Conservation (phyloP, 2,329 filamentous ascomycete species). For the Sarocladium kiliense region DNA sequence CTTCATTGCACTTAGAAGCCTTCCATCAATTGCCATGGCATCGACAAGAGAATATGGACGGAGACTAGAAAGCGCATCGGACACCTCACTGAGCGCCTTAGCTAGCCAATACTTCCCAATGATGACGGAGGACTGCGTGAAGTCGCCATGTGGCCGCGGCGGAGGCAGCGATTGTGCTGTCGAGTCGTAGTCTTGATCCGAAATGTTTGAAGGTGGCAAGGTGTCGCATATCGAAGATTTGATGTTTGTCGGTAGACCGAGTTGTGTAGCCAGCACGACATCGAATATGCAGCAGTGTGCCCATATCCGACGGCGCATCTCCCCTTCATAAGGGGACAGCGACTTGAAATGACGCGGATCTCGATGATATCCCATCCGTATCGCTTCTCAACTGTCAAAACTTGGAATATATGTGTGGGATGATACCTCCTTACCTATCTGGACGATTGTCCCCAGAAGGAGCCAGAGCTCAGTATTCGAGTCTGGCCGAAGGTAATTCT, state of each 20-base stretch:
- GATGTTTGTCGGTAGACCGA: slow-evolving; percentile 40
- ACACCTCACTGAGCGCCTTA: not conserved
- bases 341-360: slow-evolving; percentile 35
- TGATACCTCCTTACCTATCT: slow-evolving; percentile 8
- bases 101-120: slow-evolving; percentile 20
- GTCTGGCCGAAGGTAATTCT: slow-evolving; percentile 23
- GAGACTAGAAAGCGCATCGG: not conserved
- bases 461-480: slow-evolving; percentile 28
- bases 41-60: not conserved
- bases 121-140: slow-evolving; percentile 20
- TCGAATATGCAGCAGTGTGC: slow-evolving; percentile 34
- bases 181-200: slow-evolving; percentile 36
- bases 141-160: slow-evolving; percentile 21
- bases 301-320: slow-evolving; percentile 42
- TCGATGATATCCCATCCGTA: slow-evolving; percentile 38
- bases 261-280: slow-evolving; percentile 35
- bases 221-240: slow-evolving; percentile 35
- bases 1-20: not conserved
- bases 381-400: slow-evolving; percentile 11
- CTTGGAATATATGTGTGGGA: not conserved
- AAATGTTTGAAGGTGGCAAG: slow-evolving; percentile 34
- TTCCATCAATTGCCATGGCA: not conserved
- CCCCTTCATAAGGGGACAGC: slow-evolving; percentile 33
- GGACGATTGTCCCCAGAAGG: slow-evolving; percentile 26
- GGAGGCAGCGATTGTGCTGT: slow-evolving; percentile 29